Evolutionary conservation across 179 eudicot species (phyloP).

Genomic region (Amaranthus tricolor): DNA sequence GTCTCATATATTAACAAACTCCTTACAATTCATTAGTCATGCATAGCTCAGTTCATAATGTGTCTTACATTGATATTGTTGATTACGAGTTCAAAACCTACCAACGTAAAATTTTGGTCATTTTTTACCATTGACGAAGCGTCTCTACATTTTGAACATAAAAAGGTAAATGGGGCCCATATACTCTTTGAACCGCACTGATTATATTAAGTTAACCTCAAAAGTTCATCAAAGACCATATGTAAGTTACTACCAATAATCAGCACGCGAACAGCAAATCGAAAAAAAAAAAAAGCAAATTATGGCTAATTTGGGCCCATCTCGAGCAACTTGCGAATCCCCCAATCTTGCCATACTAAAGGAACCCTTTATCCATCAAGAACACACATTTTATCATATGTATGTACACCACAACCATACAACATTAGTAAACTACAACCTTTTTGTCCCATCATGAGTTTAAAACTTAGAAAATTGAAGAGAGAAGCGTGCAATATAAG

Average conservation of each 20-base stretch:
- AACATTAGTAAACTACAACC: constrained; percentile 6
- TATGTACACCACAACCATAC: not conserved
- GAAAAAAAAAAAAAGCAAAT: not conserved
- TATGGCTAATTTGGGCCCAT: not conserved
- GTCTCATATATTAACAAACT: no score
- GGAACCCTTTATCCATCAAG: not conserved
- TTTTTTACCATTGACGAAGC: not conserved
- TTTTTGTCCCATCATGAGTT: no score
- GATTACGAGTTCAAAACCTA: no score
- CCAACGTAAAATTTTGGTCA: no score
- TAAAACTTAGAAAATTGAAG: not conserved
- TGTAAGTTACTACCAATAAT: no score
- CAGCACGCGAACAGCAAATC: no score
- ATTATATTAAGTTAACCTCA: not conserved
- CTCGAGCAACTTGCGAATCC: not conserved
- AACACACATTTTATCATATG: not conserved
- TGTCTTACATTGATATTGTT: no score
- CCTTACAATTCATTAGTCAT: no score
- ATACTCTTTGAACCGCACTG: no score
- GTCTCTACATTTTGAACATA: not conserved
- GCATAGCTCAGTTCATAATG: no score
- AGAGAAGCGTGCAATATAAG: not conserved
- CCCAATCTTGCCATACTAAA: not conserved
- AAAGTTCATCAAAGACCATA: not conserved
- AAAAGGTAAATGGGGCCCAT: no score